These are phyloP conservation scores for Chlamydomonas sphaeroides DNA, from an alignment of 139 green algal species.

Conservation along the genomic window DNA sequence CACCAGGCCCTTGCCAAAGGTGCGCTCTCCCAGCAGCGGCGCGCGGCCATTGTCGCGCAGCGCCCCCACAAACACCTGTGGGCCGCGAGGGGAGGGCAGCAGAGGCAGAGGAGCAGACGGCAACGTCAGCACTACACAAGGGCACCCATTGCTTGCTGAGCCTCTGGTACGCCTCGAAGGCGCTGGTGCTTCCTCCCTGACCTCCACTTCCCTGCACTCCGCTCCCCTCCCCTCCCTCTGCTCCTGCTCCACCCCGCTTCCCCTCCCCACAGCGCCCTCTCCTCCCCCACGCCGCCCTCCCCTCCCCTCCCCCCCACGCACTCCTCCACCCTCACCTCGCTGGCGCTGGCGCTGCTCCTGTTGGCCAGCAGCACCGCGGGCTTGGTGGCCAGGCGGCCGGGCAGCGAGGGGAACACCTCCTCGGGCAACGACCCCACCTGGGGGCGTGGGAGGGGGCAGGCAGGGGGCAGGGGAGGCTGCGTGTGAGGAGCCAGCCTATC, in stretches of 20 bases:
- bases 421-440: constrained; percentile 40
- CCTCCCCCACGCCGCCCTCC: too few relatives aligned
- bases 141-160: too few relatives aligned
- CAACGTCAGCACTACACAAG: neutral
- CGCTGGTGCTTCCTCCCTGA: too few relatives aligned
- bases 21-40: constrained; percentile 62
- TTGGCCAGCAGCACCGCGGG: constrained; percentile 69
- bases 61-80: constrained; percentile 45
- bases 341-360: constrained; percentile 59
- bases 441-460: neutral
- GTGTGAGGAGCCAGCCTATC: too few relatives aligned
- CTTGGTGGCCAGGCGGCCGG: constrained; percentile 46
- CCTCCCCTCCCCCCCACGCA: too few relatives aligned
- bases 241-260: too few relatives aligned
- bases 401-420: constrained; percentile 46
- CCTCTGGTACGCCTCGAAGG: neutral
- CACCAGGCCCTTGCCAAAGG: constrained; percentile 74
- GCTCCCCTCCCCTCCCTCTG: too few relatives aligned
- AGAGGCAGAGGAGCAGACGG: neutral
- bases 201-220: too few relatives aligned
- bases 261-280: too few relatives aligned
- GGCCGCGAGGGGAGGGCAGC: neutral
- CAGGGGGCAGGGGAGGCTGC: neutral
- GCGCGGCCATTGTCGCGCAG: constrained; percentile 60
- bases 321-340: constrained; percentile 60